Percentiles rank a stretch among this genome's conserved stretches.
Evolutionary conservation across 192 early-diverging fungal genomes (phyloP).

Genomic region (Backusella morwellensis): DNA sequence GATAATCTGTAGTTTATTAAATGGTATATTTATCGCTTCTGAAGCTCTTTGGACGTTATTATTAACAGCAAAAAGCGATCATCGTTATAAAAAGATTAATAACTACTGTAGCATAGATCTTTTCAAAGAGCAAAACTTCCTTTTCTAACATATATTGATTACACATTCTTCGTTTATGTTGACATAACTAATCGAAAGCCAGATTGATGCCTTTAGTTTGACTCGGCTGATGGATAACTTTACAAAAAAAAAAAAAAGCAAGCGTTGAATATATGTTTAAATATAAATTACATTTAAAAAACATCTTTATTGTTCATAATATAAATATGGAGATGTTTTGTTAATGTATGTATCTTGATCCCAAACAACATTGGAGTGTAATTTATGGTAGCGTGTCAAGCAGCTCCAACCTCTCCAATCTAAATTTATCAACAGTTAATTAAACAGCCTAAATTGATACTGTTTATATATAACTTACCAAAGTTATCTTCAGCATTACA

Average conservation of each 20-base stretch:
- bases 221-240: background rate
- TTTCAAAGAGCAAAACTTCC: too few species aligned
- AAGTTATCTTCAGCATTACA: slow-evolving; percentile 26
- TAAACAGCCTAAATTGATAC: background rate
- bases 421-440: background rate
- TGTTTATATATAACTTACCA: slow-evolving; percentile 16
- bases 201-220: background rate
- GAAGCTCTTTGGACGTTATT: too few species aligned
- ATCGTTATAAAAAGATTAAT: too few species aligned
- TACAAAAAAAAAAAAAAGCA: background rate
- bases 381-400: background rate
- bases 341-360: slow-evolving; percentile 3
- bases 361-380: slow-evolving; percentile 13
- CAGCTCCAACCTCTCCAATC: slow-evolving; percentile 23
- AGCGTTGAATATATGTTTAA: background rate
- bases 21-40: too few species aligned
- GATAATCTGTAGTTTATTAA: too few species aligned
- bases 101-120: too few species aligned
- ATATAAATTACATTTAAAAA: background rate
- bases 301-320: background rate
- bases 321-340: slow-evolving; percentile 3
- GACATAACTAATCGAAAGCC: too few species aligned
- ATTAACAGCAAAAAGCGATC: too few species aligned
- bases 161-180: too few species aligned
- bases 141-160: too few species aligned